Evolutionary conservation across 2,329 filamentous ascomycete species (phyloP), one percentile per base, ranked within the genome.

Genomic region (Albifimbria verrucaria): DNA sequence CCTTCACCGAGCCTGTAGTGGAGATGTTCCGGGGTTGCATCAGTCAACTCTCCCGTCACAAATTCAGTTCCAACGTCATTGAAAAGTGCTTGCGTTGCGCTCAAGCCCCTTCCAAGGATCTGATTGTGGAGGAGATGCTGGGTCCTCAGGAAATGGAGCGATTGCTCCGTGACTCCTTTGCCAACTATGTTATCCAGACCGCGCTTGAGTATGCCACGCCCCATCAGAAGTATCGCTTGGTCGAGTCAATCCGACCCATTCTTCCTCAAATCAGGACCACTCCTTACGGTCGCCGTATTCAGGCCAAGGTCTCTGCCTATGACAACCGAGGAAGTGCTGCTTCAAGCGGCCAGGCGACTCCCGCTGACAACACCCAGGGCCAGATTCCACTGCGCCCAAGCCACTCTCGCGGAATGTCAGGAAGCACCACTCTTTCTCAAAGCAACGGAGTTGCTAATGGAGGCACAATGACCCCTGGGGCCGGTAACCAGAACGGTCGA

Each of bases 21-120:
- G 77, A 81, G 50, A 87, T 86, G 65, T 97, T 99, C 77, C 76
- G 81, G 52, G 88, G 88, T 62, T 80, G 79, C 77, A 90, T 83
- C 76, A 88, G 69, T 65, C 81, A 72, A 72, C 82, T 82, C 17
- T 97, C 94, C 6, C 92, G 92, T 69, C 94, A 99, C 77, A 99
- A 99, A 74, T 99, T 99, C 77, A 97, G 92, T 75, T 97, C 94
- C 65, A 99, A 99, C 63, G 94, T 99, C 53, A 93, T 99, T 58
- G 94, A 99, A 77, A 99, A 99, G 71, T 92, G 89, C 64, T 77
- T 97, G 54, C 91, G 94, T 52, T 96, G 91, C 67, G 87, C 92
- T 32, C 85, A 89, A 55, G 77, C 85, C 22, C 77, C 82, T 10
- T 88, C 88, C 49, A 92, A 88, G 68, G 88, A 91, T 62, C 79